Conservation (phyloP, 2,329 filamentous ascomycete genomes). For the Cladosporium velox region DNA sequence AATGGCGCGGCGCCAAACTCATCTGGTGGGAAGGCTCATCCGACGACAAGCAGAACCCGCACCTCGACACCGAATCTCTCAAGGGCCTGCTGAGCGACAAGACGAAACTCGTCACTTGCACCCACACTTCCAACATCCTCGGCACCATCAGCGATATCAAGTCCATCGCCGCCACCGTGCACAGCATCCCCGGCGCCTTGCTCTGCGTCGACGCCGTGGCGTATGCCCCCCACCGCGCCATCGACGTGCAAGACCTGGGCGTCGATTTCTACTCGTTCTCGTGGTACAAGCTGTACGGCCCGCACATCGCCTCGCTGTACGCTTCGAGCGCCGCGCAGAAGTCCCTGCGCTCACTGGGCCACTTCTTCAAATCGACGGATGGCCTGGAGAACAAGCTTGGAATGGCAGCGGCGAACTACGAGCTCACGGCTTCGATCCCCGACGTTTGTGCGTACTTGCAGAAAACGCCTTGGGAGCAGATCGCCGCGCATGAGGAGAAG, state of each 20-base stretch:
- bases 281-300: slow-evolving; percentile 83
- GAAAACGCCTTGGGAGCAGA: slow-evolving; percentile 50
- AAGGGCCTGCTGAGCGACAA: slow-evolving; percentile 60
- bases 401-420: slow-evolving; percentile 70
- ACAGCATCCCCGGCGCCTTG: slow-evolving; percentile 56
- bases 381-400: slow-evolving; percentile 68
- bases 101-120: slow-evolving; percentile 71
- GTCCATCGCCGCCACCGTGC: slow-evolving; percentile 57
- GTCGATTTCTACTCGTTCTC: slow-evolving; percentile 77
- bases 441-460: slow-evolving; percentile 59
- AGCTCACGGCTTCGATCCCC: slow-evolving; percentile 65
- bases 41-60: slow-evolving; percentile 54
- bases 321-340: slow-evolving; percentile 59
- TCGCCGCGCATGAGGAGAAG: slow-evolving; percentile 60
- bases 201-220: slow-evolving; percentile 76
- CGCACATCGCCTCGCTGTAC: slow-evolving; percentile 72
- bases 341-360: slow-evolving; percentile 59
- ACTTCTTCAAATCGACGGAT: slow-evolving; percentile 64
- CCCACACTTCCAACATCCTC: slow-evolving; percentile 72
- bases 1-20: slow-evolving; percentile 59
- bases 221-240: slow-evolving; percentile 69
- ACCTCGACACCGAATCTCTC: slow-evolving; percentile 60
- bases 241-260: slow-evolving; percentile 68
- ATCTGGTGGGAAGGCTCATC: slow-evolving; percentile 64
- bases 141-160: slow-evolving; percentile 68